Conservation (phyloP, 345 rosid species). For the Aurinia saxatilis region DNA sequence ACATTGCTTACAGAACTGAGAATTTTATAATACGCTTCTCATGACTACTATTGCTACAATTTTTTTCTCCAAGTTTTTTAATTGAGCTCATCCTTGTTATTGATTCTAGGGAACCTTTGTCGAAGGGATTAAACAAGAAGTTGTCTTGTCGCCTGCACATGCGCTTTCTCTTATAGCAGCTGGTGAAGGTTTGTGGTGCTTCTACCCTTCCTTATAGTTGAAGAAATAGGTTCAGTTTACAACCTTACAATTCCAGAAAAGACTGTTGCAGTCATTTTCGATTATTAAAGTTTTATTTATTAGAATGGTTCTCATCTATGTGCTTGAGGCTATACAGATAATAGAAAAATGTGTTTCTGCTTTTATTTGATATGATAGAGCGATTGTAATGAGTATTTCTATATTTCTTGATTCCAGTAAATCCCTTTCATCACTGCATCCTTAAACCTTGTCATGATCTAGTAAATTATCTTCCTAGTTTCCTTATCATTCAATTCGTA, state of each 20-base stretch:
- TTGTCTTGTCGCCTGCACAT: slow-evolving; percentile 98
- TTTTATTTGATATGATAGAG: background rate
- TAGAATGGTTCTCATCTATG: background rate
- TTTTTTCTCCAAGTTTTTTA: background rate
- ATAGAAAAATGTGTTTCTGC: background rate
- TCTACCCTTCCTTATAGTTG: slow-evolving; percentile 17
- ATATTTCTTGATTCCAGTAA: background rate
- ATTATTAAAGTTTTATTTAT: background rate
- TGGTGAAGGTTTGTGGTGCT: slow-evolving; percentile 76
- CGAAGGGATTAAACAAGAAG: slow-evolving; percentile 98
- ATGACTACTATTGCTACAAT: slow-evolving; percentile 2
- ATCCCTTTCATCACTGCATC: slow-evolving; percentile 5
- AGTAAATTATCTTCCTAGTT: background rate
- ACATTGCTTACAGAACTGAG: background rate
- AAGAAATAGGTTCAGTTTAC: slow-evolving; percentile 7
- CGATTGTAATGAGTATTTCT: background rate
- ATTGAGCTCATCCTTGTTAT: background rate
- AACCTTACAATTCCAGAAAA: background rate
- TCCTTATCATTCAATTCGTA: background rate
- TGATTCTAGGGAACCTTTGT: slow-evolving; percentile 86
- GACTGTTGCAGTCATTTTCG: background rate
- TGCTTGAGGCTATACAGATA: background rate
- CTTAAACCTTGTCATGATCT: background rate
- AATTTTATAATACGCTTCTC: background rate
- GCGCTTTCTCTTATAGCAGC: slow-evolving; percentile 97